These are phyloP conservation scores for Ganoderma resinaceum DNA, from an alignment of 1,284 basidiomycete species.

Conservation along the genomic window DNA sequence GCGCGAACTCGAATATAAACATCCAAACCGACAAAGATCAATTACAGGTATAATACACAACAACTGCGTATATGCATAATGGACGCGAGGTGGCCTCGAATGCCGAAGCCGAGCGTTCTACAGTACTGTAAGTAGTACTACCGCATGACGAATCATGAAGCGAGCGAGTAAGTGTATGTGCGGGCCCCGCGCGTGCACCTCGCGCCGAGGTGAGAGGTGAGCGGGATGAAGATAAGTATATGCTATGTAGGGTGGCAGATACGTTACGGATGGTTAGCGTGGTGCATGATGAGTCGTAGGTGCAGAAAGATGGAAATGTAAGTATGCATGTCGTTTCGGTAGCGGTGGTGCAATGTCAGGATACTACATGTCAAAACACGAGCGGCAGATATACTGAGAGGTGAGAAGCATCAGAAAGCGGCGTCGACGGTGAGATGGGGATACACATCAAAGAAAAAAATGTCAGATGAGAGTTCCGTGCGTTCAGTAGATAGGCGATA, in stretches of 20 bases:
- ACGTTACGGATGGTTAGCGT: not conserved
- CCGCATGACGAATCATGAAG: not conserved
- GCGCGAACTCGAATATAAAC: not conserved
- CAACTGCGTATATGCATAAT: not conserved
- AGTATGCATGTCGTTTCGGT: not conserved
- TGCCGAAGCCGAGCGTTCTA: not conserved
- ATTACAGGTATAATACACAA: constrained; percentile 2
- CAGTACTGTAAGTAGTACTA: not conserved
- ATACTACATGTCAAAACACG: too few relatives aligned
- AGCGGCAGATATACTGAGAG: not conserved
- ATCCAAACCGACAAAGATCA: not conserved
- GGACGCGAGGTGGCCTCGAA: too few relatives aligned
- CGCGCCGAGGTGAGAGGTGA: too few relatives aligned
- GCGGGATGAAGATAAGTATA: not conserved
- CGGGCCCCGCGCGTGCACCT: not conserved
- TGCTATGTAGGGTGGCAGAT: not conserved
- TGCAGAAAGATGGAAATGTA: not conserved
- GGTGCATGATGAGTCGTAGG: not conserved
- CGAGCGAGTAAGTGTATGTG: not conserved
- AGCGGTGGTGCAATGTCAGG: not conserved
- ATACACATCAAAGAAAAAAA: not conserved
- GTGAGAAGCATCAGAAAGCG: not conserved
- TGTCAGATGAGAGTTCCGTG: not conserved
- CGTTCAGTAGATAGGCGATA: not conserved
- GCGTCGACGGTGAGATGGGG: not conserved